Evolutionary conservation across 2,329 filamentous ascomycete genomes (phyloP).

Genomic region (Aplosporella prunicola): DNA sequence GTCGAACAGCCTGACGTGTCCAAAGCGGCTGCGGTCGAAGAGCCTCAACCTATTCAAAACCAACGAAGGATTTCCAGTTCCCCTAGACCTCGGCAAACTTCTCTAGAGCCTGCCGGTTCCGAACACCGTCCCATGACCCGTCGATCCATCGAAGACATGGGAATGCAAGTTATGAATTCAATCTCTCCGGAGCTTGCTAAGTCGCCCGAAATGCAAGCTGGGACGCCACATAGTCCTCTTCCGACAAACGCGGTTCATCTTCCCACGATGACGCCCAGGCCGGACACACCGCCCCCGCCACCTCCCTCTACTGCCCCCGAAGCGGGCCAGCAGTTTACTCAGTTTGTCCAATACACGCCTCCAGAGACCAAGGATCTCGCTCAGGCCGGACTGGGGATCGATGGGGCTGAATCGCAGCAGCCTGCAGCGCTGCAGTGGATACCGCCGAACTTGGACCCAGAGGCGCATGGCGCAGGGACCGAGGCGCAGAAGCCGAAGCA

Average conservation of each 20-base stretch:
- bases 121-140: conserved; percentile 4
- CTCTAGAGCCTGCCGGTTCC: too few relatives aligned
- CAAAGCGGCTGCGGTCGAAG: too few relatives aligned
- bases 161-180: conserved; percentile 6
- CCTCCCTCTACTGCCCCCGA: conserved; percentile 23
- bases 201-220: conserved; percentile 2
- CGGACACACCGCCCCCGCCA: conserved; percentile 26
- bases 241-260: conserved; percentile 12
- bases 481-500: conserved; percentile 26
- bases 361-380: conserved; percentile 15
- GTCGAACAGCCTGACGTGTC: too few relatives aligned
- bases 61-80: too few relatives aligned
- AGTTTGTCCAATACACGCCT: conserved; percentile 25
- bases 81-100: too few relatives aligned
- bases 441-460: conserved; percentile 22
- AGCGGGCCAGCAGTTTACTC: too few relatives aligned
- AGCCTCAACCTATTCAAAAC: too few relatives aligned
- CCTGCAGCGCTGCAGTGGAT: conserved; percentile 25
- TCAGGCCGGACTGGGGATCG: neutral
- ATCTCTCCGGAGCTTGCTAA: conserved; percentile 3
- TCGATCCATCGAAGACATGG: conserved; percentile 9
- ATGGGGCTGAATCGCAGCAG: conserved; percentile 9
- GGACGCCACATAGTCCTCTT: conserved; percentile 5
- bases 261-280: conserved; percentile 19
- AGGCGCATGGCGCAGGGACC: conserved; percentile 11